Base-by-base conservation (phyloP, 2,329 filamentous ascomycete genomes). In the Neofusicoccum ribis region DNA sequence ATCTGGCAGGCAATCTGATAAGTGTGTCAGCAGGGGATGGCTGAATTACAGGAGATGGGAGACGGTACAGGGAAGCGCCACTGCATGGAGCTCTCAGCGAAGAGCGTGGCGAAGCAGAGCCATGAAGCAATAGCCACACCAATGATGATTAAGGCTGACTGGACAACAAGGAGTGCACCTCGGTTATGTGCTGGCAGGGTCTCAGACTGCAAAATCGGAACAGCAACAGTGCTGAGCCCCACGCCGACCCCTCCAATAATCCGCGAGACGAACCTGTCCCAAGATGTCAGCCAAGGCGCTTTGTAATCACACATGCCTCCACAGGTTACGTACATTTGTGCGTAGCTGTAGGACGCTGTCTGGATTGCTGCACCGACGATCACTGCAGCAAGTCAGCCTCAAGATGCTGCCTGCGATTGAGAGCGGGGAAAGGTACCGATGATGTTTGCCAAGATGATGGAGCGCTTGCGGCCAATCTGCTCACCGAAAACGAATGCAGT, bases 91-190 rank as follows among this genome's bases (percentile, higher is more conserved):
- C 54, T 59, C 23, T 71, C 69, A 15, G 74, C 78, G 59, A 80
- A 81, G 65, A 80, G 76, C 1, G 60, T 79, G 58, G 81, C 81
- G 58, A 79, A 84, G 59, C 83, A 81, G 66, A 82, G 80, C 59
- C 81, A 83, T 73, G 83, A 83, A 15, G 82, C 81, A 56, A 84
- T 82, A n/a, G 79, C 72, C 44, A 79, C 82, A 59, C 82, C 82
- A 60, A 83, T 81, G 43, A 81, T 81, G 60, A 83, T 80, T 52
- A 77, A 78, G 72, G 81, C 82, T 70, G 79, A 83, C 70, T 81
- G 84, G 51, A 87, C 83, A 73, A 85, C 86, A 68, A 87, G 86
- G 64, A 88, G 76, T 58, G 86, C 81, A 68, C 86, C 86, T 69
- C 86, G 82, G 74, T 86, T 87, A 72, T 82, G 80, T 11, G 85